These are phyloP conservation scores for Quercus tomentella DNA, from an alignment of 331 rosid species.

Conservation along the genomic window DNA sequence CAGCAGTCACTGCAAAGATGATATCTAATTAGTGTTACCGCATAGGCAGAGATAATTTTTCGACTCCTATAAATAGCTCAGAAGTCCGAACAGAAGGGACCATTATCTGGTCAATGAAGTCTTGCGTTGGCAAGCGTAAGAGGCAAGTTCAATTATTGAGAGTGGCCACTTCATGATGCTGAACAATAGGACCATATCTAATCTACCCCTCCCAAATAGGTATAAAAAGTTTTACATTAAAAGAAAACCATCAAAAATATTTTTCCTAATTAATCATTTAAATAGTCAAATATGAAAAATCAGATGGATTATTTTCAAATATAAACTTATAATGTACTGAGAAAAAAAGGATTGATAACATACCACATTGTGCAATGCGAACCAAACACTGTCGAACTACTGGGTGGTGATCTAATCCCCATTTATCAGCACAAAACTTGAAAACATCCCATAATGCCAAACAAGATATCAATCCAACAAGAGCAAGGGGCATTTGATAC, in stretches of 20 bases:
- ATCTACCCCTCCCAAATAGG: background rate
- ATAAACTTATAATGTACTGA: background rate
- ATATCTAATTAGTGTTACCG: constrained; percentile 16
- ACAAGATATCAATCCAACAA: constrained; percentile 70
- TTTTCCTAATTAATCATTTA: background rate
- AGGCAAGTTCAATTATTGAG: background rate
- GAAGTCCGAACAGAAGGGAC: background rate
- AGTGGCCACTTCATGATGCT: background rate
- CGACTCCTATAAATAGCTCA: constrained; percentile 6
- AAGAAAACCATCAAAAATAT: too few relatives aligned
- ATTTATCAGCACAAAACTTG: constrained; percentile 52
- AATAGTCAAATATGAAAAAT: background rate
- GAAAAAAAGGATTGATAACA: constrained; percentile 16
- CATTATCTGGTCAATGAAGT: background rate
- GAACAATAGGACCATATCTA: background rate
- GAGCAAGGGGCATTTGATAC: constrained; percentile 89
- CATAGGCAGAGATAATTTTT: background rate
- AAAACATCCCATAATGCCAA: constrained; percentile 83
- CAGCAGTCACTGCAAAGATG: constrained; percentile 62
- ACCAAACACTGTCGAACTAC: constrained; percentile 51
- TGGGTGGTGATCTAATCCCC: constrained; percentile 74
- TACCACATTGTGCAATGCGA: constrained; percentile 78
- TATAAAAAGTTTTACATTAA: too few relatives aligned
- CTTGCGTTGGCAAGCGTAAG: background rate
- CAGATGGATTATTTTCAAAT: background rate